Evolutionary conservation across 441 rosid genomes (phyloP), one percentile per base, ranked within the genome.

Genomic region (Populus hybrid): DNA sequence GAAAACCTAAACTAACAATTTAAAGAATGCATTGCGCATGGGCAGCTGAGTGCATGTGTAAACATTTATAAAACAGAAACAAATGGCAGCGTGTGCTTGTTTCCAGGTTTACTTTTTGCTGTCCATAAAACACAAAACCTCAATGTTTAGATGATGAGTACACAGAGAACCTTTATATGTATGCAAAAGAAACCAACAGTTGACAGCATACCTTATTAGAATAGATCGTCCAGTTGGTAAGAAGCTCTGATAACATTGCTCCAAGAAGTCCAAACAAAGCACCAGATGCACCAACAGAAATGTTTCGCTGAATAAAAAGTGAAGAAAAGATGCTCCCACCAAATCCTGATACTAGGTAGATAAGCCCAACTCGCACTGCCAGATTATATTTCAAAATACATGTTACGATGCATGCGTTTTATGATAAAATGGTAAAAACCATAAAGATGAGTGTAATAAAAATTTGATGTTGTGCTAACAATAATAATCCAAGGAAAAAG

Each of bases 231-330:
- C 99, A 96, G 79, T 96, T 94, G 71, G 94, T 92, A 10, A 94
- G 89, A 67, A 96, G 94, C 87, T 94, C 98, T 0, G 99, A 93
- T 36, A 92, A 77, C 98, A 96, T 92, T 40, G 99, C 98, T 20
- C 99, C 99, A 24, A 94, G 88, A 74, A 95, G 95, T 72, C 99
- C 99, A 75, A 94, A 94, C 77, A 94, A 85, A 81, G 99, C 99
- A 81, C 98, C 94, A 3, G 99, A 95, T 23, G 97, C 98, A 78
- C 99, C 99, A 16, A 94, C 97, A 21, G 97, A 92, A 59, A 91
- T 90, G 57, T 84, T 89, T 14, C 18, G 46, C 75, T 85, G 93
- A 71, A 90, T 83, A 85, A 95, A 95, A 70, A 94, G 86, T 34
- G 94, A 77, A 53, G 98, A 92, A 34, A 94, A 74, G 69, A 91